Percentiles rank a stretch among this genome's conserved stretches.
Evolutionary conservation across 129 eudicot species (phyloP).

Genomic region (Tanacetum coccineum): DNA sequence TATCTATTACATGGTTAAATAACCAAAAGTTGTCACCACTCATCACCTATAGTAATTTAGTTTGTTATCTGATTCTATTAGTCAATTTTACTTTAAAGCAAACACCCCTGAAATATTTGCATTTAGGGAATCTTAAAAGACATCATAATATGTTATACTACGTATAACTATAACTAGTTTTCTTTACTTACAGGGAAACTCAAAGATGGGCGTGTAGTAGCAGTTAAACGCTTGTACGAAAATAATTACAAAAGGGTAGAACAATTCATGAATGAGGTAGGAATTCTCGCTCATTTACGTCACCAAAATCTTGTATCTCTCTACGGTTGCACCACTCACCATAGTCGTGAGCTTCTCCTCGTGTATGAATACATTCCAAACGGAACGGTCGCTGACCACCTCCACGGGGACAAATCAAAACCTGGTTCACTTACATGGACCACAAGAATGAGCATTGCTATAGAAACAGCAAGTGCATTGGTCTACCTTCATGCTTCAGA

Average conservation of each 20-base stretch:
- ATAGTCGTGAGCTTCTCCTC: constrained; percentile 61
- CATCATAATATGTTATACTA: not conserved
- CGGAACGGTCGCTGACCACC: constrained; percentile 85
- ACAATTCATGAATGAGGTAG: constrained; percentile 73
- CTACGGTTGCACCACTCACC: constrained; percentile 75
- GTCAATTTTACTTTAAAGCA: not conserved
- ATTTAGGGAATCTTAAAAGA: not conserved
- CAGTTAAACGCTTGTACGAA: constrained; percentile 67
- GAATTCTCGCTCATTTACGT: constrained; percentile 56
- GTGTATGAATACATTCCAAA: constrained; percentile 79
- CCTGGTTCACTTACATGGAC: constrained; percentile 54
- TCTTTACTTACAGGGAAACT: constrained; percentile 52
- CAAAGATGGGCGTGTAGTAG: constrained; percentile 76
- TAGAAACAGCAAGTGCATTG: constrained; percentile 70
- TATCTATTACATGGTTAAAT: not conserved
- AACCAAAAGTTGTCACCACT: too few species aligned
- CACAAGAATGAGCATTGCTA: constrained; percentile 59
- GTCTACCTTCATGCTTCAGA: constrained; percentile 78
- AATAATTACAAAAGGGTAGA: constrained; percentile 62
- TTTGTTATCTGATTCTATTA: not conserved
- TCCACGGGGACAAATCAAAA: constrained; percentile 51
- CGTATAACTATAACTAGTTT: not conserved
- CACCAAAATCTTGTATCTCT: constrained; percentile 70
- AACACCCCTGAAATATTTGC: not conserved
- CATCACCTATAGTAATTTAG: not conserved